A percentile compares a stretch with the other conserved stretches of the same genome.
phyloP scores from a whole-genome alignment of 805 yeast species.

The Candida montana region DNA sequence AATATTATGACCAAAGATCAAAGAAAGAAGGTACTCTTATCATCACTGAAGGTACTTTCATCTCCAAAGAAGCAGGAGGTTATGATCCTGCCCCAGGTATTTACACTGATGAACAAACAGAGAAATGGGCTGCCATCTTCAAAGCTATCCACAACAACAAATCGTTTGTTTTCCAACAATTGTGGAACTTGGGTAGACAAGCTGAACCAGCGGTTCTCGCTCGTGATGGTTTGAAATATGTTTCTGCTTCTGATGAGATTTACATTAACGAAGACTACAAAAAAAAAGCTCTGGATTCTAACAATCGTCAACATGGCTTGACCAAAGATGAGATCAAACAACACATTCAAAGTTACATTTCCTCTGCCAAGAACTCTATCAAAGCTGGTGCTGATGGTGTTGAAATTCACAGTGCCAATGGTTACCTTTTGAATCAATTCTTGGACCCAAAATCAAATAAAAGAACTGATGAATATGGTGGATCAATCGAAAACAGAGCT shows the following conservation, averaged over 20 bases:
- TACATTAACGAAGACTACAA: conserved; percentile 31
- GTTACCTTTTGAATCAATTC: conserved; percentile 37
- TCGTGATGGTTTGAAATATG: conserved; percentile 31
- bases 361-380: conserved; percentile 31
- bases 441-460: conserved; percentile 27
- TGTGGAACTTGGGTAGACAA: conserved; percentile 46
- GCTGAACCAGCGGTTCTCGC: conserved; percentile 34
- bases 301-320: conserved; percentile 27
- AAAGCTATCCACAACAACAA: conserved; percentile 46
- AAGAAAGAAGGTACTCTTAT: conserved; percentile 52
- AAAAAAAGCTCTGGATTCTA: conserved; percentile 29
- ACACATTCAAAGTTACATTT: conserved; percentile 24
- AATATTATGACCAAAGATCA: conserved; percentile 55
- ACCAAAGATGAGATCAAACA: conserved; percentile 30
- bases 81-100: conserved; percentile 45
- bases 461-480: conserved; percentile 40
- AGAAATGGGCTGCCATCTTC: conserved; percentile 44
- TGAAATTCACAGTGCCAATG: conserved; percentile 38
- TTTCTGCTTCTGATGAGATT: conserved; percentile 35
- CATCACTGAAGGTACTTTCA: conserved; percentile 55
- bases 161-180: conserved; percentile 39
- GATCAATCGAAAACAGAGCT: conserved; percentile 38
- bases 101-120: conserved; percentile 40
- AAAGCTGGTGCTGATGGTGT: conserved; percentile 37
- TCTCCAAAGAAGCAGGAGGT: conserved; percentile 40